A percentile compares a stretch with the other conserved stretches of the same genome.
phyloP scores from a whole-genome alignment of 2,329 filamentous ascomycete genomes.

The Pyrenochaeta sp. region DNA sequence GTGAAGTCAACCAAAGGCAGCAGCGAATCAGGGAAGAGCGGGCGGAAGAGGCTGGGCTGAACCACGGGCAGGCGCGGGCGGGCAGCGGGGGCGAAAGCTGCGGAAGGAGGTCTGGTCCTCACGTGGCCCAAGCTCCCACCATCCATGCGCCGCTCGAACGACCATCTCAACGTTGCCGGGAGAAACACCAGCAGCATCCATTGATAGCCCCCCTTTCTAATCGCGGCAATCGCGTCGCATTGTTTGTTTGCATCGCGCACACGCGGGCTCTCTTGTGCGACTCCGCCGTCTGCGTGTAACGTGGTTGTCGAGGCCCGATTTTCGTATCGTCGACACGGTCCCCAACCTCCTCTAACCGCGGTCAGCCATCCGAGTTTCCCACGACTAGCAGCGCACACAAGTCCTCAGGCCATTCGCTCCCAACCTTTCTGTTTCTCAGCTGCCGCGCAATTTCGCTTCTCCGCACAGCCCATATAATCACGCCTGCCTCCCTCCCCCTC shows the following conservation, averaged over 20 bases:
- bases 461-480: conserved; percentile 31
- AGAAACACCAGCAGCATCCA: conserved; percentile 1
- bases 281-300: conserved; percentile 6
- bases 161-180: neutral
- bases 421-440: conserved; percentile 21
- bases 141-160: neutral
- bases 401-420: conserved; percentile 14
- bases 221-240: neutral
- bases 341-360: conserved; percentile 24
- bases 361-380: conserved; percentile 23
- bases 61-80: conserved; percentile 3
- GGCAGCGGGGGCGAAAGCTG: no score
- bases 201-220: neutral
- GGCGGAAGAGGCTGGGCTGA: neutral
- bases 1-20: neutral
- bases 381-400: conserved; percentile 3
- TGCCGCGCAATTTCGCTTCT: conserved; percentile 25
- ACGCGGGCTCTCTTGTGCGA: conserved; percentile 1
- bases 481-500: conserved; percentile 20
- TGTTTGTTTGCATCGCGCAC: conserved; percentile 3
- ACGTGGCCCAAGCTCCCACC: neutral
- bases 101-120: neutral
- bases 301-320: conserved; percentile 2
- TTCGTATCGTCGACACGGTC: conserved; percentile 2
- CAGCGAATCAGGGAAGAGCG: conserved; percentile 1